Evolutionary conservation across 805 yeast species (phyloP).

Genomic region (Saccharomycopsis fibuligera): DNA sequence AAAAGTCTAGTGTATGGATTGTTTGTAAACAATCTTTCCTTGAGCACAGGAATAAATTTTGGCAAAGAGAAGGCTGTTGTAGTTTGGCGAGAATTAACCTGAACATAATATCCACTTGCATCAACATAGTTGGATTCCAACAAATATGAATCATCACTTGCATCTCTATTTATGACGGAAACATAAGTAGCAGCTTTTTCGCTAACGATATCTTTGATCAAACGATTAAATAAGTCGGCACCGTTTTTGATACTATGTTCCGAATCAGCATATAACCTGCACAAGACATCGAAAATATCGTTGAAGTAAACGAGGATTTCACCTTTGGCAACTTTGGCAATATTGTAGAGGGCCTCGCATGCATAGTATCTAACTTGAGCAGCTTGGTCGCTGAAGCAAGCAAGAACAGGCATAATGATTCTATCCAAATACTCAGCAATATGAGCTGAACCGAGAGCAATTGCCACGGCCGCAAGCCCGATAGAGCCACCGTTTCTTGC

Average conservation of each 20-base stretch:
- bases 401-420: slow-evolving; percentile 86
- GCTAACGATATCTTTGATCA: slow-evolving; percentile 89
- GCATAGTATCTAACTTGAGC: slow-evolving; percentile 97
- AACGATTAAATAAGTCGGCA: slow-evolving; percentile 84
- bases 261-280: slow-evolving; percentile 82
- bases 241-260: slow-evolving; percentile 92
- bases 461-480: slow-evolving; percentile 92
- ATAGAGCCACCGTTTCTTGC: slow-evolving; percentile 94
- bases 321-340: slow-evolving; percentile 94
- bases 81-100: slow-evolving; percentile 49
- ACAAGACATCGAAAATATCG: slow-evolving; percentile 89
- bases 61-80: slow-evolving; percentile 75
- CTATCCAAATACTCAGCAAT: slow-evolving; percentile 78
- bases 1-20: slow-evolving; percentile 92
- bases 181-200: slow-evolving; percentile 89
- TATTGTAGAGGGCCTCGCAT: slow-evolving; percentile 90
- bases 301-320: slow-evolving; percentile 87
- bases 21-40: slow-evolving; percentile 85
- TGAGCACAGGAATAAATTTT: slow-evolving; percentile 82
- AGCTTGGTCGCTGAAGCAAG: slow-evolving; percentile 95
- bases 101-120: slow-evolving; percentile 52
- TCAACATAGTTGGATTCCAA: slow-evolving; percentile 41
- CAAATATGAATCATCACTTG: slow-evolving; percentile 33
- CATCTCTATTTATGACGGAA: slow-evolving; percentile 54
- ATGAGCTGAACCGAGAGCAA: slow-evolving; percentile 80